Evolutionary conservation across 2,329 filamentous ascomycete species (phyloP).

Genomic region (Lecanicillium sp.): DNA sequence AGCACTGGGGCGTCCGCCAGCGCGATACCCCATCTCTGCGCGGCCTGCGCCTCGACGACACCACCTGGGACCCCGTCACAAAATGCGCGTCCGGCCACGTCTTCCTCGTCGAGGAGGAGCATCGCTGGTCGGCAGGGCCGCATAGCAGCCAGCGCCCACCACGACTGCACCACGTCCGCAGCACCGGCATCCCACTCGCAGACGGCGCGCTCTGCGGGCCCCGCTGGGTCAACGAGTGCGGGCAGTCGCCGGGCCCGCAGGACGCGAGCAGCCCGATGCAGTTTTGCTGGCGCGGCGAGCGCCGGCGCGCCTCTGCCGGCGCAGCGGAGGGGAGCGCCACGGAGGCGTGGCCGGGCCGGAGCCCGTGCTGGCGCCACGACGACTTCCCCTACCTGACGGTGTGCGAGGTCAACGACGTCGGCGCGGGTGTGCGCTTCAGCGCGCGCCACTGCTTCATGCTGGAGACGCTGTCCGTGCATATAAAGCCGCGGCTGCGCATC

Average conservation of each 20-base stretch:
- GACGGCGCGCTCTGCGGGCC: conserved; percentile 41
- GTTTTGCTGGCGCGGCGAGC: conserved; percentile 35
- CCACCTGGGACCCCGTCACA: conserved; percentile 30
- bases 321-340: too few species aligned
- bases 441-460: conserved; percentile 43
- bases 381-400: conserved; percentile 47
- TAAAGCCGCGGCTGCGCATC: conserved; percentile 34
- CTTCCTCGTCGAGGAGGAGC: conserved; percentile 52
- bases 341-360: conserved; percentile 22
- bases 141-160: conserved; percentile 36
- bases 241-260: conserved; percentile 23
- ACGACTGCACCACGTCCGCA: conserved; percentile 39
- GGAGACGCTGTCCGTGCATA: conserved; percentile 39
- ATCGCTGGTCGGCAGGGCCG: conserved; percentile 41
- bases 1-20: conserved; percentile 48
- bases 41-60: conserved; percentile 42
- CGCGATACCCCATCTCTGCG: conserved; percentile 43
- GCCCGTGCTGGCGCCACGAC: conserved; percentile 50
- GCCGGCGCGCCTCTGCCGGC: too few species aligned
- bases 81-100: conserved; percentile 30
- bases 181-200: conserved; percentile 48
- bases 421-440: conserved; percentile 39
- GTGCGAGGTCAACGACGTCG: conserved; percentile 37
- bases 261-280: conserved; percentile 24
- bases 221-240: conserved; percentile 42